phyloP scores from a whole-genome alignment of 768 basidiomycete genomes.

The Phlegmacium glaucopus region DNA sequence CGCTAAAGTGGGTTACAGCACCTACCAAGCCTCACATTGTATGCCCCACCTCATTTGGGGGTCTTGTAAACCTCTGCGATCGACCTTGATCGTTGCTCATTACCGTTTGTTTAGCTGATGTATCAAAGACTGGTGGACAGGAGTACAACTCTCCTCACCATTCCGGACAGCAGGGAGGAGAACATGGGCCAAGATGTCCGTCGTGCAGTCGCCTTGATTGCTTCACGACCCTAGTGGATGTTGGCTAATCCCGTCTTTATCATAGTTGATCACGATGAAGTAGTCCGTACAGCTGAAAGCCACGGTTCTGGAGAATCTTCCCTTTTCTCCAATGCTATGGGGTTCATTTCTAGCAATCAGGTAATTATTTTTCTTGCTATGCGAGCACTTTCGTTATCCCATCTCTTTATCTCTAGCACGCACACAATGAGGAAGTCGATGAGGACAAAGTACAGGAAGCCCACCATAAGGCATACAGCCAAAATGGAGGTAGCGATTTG shows the following conservation, averaged over 20 bases:
- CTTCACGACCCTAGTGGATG: not conserved
- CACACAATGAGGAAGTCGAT: conserved; percentile 60
- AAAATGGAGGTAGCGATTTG: conserved; percentile 48
- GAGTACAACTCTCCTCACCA: conserved; percentile 62
- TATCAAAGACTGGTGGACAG: conserved; percentile 57
- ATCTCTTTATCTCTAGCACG: conserved; percentile 28
- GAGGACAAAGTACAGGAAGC: conserved; percentile 60
- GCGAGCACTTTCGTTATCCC: not conserved
- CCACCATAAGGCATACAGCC: conserved; percentile 59
- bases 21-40: conserved; percentile 51
- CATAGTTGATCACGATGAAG: conserved; percentile 64
- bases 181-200: conserved; percentile 30
- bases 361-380: conserved; percentile 26
- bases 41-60: conserved; percentile 11
- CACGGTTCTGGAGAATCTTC: conserved; percentile 56
- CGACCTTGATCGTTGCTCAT: conserved; percentile 16
- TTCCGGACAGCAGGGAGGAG: conserved; percentile 22
- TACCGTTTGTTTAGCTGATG: conserved; percentile 31
- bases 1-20: conserved; percentile 62
- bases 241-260: conserved; percentile 2
- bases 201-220: not conserved
- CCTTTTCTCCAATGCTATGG: conserved; percentile 54
- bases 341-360: conserved; percentile 49
- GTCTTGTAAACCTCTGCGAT: conserved; percentile 1
- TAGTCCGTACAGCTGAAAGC: conserved; percentile 48